Evolutionary conservation across 495 filamentous ascomycete species (phyloP).

Genomic region (Apodospora peruviana): DNA sequence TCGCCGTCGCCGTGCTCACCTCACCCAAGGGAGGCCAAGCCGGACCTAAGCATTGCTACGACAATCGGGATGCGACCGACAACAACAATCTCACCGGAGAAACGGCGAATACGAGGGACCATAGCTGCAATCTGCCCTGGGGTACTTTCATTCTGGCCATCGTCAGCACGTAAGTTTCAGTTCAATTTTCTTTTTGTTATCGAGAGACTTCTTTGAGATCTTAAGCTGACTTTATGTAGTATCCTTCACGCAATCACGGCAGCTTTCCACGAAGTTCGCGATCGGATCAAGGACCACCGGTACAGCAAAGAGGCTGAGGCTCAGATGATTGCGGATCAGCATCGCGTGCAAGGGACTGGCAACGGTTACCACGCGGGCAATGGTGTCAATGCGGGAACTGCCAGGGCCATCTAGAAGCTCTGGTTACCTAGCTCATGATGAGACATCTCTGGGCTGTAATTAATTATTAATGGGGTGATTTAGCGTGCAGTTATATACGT

Average conservation of each 20-base stretch:
- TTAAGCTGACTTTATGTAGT: neutral
- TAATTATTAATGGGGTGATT: too few species aligned
- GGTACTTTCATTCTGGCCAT: conserved; percentile 11
- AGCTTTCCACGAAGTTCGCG: conserved; percentile 21
- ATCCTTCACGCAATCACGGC: conserved; percentile 13
- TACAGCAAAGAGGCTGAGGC: too few species aligned
- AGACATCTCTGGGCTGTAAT: too few species aligned
- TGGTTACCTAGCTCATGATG: too few species aligned
- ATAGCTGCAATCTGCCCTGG: conserved; percentile 10
- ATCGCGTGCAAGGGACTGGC: too few species aligned
- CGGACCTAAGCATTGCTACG: conserved; percentile 17
- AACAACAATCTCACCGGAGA: conserved; percentile 5
- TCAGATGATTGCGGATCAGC: too few species aligned
- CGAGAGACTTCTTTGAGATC: neutral
- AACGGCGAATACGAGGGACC: neutral
- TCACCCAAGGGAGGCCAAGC: conserved; percentile 19
- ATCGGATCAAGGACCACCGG: too few species aligned
- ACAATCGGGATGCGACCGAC: conserved; percentile 4
- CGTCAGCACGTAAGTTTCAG: conserved; percentile 9
- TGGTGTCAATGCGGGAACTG: too few species aligned
- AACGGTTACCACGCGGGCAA: too few species aligned
- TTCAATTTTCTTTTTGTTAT: neutral
- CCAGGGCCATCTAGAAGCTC: too few species aligned
- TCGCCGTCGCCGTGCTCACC: conserved; percentile 29
- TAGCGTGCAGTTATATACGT: too few species aligned